Base-by-base conservation (phyloP, 257 asterid species). In the Parsonsia alboflavescens region DNA sequence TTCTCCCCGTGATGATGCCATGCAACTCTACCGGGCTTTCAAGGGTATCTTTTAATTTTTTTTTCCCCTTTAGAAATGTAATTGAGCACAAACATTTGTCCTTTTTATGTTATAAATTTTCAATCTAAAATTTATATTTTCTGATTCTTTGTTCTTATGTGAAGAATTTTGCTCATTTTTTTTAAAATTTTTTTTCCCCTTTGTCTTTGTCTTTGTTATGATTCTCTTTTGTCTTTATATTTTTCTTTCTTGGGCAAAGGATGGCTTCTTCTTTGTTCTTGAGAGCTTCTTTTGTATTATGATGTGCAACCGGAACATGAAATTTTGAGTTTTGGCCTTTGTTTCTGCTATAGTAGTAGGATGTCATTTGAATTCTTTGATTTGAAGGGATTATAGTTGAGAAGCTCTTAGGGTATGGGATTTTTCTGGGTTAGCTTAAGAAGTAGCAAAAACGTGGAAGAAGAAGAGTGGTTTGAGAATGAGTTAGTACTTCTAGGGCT, bases 1-100 rank as follows among this genome's bases (percentile, higher is more conserved):
- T 22, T 79, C 96, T 13, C 99, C 99, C 11, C 96, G 97, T 6
- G 97, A 94, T 71, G 99, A 94, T 77, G 99, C 97, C 48, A 78
- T 76, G 74, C 88, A 84, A 57, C 95, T 94, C 69, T 74, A 89
- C 89, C 89, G 88, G 50, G 97, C 99, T 76, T 94, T 94, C 75
- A 92, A 94, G 85, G 97, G 99, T 92, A 89, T 16, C 30, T 17
- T 5, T 7, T 0, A 3, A 61, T 72, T 8, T 65, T 49, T 53
- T 21, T 33, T 33, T 33, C 39, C 3, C 3, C 13, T 39, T 36
- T 22, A 22, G 68, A 33, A 19, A 39, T 39, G 39, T 56, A 72
- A 72, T n/a, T 39, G 48, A 7, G 16, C 10, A 26, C 42, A 21
- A 72, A 33, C 16, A 5, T 30, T 63, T 19, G 45, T 63, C 10